Base-by-base conservation (phyloP, 2,329 filamentous ascomycete species). In the Fusarium sp. region DNA sequence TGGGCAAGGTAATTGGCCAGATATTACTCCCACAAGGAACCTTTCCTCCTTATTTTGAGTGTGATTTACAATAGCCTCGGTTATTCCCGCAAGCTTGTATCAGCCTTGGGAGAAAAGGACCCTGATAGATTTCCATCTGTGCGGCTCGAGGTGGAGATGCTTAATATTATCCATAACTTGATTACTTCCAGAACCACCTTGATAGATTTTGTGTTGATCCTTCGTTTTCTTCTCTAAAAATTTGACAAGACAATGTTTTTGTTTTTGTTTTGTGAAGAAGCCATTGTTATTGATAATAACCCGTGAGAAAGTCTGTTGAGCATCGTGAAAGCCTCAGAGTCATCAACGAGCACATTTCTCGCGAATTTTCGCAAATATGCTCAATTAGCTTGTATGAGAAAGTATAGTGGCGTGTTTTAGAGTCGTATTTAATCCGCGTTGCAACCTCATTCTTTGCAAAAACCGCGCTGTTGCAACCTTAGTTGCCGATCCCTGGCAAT, bases 41-140 rank as follows among this genome's bases (percentile, higher is more conserved):
- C 17, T 36, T 34, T 34, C 5, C 26, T 48, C 9, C 61, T 17
- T 22, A 6, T 26, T 26, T 11, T 11, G 13, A 22, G 24, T 32
- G n/a, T 6, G 20, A 44, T 32, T n/a, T 39, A 4, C 36, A 28
- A 22, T 34, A 36, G 44, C 32, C 30, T 47, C 30, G 26, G 47
- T 44, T 42, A 61, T 48, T 60, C 30, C 30, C 51, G 20, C 42
- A 45, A n/a, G 24, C 28, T 66, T 68, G 32, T 17, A 36, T 41
- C 38, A 44, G 30, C 32, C 48, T 39, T 50, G 45, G 6, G 7
- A 36, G 17, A 44, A 18, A 45, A 42, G 42, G 26, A 74, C 72
- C 72, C 22, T 74, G 71, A 74, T 74, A 62, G 72, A 42, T 32
- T 30, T 10, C 15, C 22, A 34, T 32, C 20, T 36, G 32, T 12